Evolutionary conservation across 345 rosid genomes (phyloP).

Genomic region (Populus pruinosa): DNA sequence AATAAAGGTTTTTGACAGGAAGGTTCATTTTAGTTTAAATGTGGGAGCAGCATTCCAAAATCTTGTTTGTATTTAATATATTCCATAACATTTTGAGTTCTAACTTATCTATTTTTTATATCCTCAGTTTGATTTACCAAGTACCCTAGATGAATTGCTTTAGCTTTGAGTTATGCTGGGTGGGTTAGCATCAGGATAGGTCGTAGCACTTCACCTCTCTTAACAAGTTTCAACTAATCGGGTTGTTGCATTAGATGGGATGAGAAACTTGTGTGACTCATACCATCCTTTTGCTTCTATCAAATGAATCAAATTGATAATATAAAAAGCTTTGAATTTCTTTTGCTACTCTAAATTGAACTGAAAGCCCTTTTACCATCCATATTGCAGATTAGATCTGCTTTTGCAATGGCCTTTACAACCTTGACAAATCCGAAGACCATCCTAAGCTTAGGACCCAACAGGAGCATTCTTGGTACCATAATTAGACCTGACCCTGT

Average conservation of each 20-base stretch:
- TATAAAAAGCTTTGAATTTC: background rate
- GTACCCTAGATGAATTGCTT: background rate
- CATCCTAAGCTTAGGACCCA: slow-evolving; percentile 55
- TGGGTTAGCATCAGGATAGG: background rate
- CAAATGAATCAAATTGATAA: background rate
- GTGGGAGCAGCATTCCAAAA: no score
- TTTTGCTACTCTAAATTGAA: background rate
- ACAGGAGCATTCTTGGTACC: slow-evolving; percentile 85
- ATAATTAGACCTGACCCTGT: slow-evolving; percentile 79
- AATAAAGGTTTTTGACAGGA: background rate
- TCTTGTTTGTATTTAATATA: no score
- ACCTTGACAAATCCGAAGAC: slow-evolving; percentile 68
- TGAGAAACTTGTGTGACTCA: background rate
- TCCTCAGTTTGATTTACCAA: background rate
- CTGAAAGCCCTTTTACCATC: background rate
- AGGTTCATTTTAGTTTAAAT: background rate
- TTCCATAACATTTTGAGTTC: no score
- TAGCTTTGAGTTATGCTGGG: background rate
- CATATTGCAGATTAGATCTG: slow-evolving; percentile 69
- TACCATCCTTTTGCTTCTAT: background rate
- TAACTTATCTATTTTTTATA: no score
- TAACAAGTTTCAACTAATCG: background rate
- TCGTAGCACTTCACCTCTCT: background rate
- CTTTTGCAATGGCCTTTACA: slow-evolving; percentile 77
- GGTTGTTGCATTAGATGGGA: background rate